Evolutionary conservation across 2,329 filamentous ascomycete species (phyloP).

Genomic region (Venturia nashicola): DNA sequence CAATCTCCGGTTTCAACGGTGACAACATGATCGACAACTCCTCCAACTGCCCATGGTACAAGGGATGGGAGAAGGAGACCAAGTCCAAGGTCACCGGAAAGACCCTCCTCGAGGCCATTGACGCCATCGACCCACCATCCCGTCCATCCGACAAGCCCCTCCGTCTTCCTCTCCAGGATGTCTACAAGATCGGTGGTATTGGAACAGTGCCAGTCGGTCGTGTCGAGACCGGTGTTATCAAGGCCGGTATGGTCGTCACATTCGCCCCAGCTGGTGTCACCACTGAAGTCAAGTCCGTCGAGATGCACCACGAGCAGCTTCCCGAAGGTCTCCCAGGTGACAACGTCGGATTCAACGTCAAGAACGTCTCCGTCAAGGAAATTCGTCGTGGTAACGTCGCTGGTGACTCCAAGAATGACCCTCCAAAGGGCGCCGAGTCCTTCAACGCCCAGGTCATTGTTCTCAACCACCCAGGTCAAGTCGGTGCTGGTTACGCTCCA

Average conservation of each 20-base stretch:
- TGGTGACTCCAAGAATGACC: slow-evolving; percentile 99
- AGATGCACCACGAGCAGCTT: slow-evolving; percentile 99
- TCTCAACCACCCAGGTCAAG: slow-evolving; percentile 99
- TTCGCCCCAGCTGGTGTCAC: slow-evolving; percentile 98
- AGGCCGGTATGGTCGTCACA: slow-evolving; percentile 83
- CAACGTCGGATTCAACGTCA: slow-evolving; percentile 99
- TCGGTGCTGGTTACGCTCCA: slow-evolving; percentile 97
- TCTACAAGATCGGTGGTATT: slow-evolving; percentile 99
- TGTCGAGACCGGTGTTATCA: slow-evolving; percentile 99
- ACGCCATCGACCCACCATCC: slow-evolving; percentile 82
- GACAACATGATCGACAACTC: slow-evolving; percentile 97
- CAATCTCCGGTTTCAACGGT: slow-evolving; percentile 99
- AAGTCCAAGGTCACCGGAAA: slow-evolving; percentile 83
- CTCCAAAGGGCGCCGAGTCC: slow-evolving; percentile 72
- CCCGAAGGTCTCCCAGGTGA: slow-evolving; percentile 90
- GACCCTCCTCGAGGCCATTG: slow-evolving; percentile 98
- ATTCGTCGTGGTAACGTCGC: slow-evolving; percentile 99
- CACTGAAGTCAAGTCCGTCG: slow-evolving; percentile 99
- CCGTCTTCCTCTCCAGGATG: slow-evolving; percentile 99
- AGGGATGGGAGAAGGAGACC: slow-evolving; percentile 99
- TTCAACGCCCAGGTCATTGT: slow-evolving; percentile 99
- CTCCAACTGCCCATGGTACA: slow-evolving; percentile 98
- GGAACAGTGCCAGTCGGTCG: slow-evolving; percentile 98
- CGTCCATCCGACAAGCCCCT: slow-evolving; percentile 98
- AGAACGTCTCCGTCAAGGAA: slow-evolving; percentile 99